These are phyloP conservation scores for Wallacemonas collosoma DNA, from an alignment of 208 protist species.

Conservation along the genomic window DNA sequence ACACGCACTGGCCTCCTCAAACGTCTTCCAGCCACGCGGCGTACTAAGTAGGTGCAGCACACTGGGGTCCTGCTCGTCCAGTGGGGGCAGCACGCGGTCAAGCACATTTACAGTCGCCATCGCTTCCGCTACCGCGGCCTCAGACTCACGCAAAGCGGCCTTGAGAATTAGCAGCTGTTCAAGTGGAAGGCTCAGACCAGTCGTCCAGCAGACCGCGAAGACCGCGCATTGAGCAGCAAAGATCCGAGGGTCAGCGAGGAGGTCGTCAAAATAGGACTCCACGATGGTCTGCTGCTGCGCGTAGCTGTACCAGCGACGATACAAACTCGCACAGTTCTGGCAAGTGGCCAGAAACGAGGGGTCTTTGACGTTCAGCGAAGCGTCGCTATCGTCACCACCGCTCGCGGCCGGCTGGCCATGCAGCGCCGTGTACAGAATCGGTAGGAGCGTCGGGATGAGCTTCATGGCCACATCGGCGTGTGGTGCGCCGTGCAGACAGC, in stretches of 20 bases:
- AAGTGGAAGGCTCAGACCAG: conserved; percentile 12
- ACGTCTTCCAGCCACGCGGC: conserved; percentile 68
- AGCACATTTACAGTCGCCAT: conserved; percentile 23
- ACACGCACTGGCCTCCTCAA: conserved; percentile 43
- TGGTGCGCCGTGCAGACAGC: conserved; percentile 32
- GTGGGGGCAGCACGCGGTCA: conserved; percentile 35
- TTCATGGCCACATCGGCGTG: conserved; percentile 26
- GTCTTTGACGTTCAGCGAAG: conserved; percentile 10
- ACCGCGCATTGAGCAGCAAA: conserved; percentile 38
- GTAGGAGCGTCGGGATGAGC: conserved; percentile 48
- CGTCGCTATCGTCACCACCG: not conserved
- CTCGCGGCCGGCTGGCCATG: not conserved
- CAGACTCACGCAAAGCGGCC: conserved; percentile 14
- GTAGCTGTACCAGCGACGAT: conserved; percentile 42
- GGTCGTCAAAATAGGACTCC: conserved; percentile 24
- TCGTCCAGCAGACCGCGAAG: conserved; percentile 21
- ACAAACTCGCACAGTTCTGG: conserved; percentile 40
- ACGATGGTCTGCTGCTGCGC: conserved; percentile 22
- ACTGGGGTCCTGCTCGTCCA: conserved; percentile 40
- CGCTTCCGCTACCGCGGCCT: conserved; percentile 18
- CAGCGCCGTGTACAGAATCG: conserved; percentile 13
- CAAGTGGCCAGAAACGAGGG: conserved; percentile 28
- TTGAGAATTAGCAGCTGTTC: not conserved
- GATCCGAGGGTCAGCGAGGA: conserved; percentile 30
- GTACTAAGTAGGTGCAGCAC: conserved; percentile 47